These are phyloP conservation scores for Petunia axillaris DNA, from an alignment of 257 asterid genomes.

Conservation along the genomic window DNA sequence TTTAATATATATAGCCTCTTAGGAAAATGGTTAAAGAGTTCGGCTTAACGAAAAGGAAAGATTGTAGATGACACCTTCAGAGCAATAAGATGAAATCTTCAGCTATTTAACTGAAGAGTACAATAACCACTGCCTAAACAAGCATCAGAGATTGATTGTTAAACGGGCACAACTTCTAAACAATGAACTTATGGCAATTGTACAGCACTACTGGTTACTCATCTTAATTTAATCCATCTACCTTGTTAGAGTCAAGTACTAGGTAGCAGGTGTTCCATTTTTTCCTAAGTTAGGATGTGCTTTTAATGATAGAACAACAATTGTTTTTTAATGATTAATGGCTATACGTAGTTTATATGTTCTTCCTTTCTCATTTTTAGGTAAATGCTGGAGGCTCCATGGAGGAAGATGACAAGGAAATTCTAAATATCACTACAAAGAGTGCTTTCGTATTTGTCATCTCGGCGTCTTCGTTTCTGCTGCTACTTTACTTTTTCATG, in stretches of 20 bases:
- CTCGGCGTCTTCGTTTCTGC: constrained; percentile 87
- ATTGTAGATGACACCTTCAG: neutral
- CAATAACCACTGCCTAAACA: neutral
- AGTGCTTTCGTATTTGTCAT: constrained; percentile 90
- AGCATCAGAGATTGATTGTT: constrained; percentile 1
- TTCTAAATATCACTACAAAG: constrained; percentile 63
- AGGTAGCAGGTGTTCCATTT: neutral
- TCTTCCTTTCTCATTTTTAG: constrained; percentile 37
- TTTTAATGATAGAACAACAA: neutral
- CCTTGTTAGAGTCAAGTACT: neutral
- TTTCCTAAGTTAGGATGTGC: neutral
- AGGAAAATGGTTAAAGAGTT: neutral
- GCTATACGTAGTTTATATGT: constrained; percentile 1
- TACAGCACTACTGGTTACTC: neutral
- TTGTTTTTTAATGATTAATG: neutral
- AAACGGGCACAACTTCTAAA: neutral
- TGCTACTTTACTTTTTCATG: constrained; percentile 94
- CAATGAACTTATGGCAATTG: neutral
- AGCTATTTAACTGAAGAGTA: too few relatives aligned
- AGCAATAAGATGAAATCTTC: neutral
- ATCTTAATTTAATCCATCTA: neutral
- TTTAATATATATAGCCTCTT: constrained; percentile 19
- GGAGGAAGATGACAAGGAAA: constrained; percentile 70
- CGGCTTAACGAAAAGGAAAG: neutral
- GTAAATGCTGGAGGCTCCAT: constrained; percentile 58